These are phyloP conservation scores for Scutellaria baicalensis DNA, from an alignment of 257 asterid genomes.

Conservation along the genomic window DNA sequence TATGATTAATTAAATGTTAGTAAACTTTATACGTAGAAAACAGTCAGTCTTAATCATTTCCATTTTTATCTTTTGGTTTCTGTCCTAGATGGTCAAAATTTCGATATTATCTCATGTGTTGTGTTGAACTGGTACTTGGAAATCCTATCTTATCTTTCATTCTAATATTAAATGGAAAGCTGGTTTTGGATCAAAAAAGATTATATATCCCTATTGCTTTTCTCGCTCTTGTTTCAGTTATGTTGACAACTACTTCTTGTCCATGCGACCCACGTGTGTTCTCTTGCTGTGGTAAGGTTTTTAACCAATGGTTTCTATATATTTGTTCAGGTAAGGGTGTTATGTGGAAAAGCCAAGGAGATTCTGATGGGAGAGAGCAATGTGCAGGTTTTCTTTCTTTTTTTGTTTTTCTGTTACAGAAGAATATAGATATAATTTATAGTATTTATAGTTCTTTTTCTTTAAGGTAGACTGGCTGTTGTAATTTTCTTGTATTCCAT, in stretches of 20 bases:
- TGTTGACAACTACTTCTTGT: neutral
- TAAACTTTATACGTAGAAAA: no score
- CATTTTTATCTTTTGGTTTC: no score
- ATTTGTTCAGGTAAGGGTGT: conserved; percentile 44
- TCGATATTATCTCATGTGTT: neutral
- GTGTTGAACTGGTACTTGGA: neutral
- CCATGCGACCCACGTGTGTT: neutral
- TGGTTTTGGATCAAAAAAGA: neutral
- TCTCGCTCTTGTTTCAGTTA: neutral
- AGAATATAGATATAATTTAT: neutral
- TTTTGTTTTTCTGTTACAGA: neutral
- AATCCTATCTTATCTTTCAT: neutral
- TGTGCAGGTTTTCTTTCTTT: conserved; percentile 46
- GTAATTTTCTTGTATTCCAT: neutral
- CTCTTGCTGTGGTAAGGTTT: neutral
- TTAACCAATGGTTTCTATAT: conserved; percentile 3
- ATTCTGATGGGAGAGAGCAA: conserved; percentile 71
- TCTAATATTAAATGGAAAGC: neutral
- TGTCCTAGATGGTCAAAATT: neutral
- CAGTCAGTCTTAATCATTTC: no score
- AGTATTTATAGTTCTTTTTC: neutral
- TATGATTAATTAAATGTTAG: no score
- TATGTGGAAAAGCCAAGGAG: conserved; percentile 77
- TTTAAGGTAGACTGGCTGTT: neutral
- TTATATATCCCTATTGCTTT: neutral